Evolutionary conservation across 2,329 filamentous ascomycete genomes (phyloP), one percentile per base, ranked within the genome.

Genomic region (Mollisiaceae sp.): DNA sequence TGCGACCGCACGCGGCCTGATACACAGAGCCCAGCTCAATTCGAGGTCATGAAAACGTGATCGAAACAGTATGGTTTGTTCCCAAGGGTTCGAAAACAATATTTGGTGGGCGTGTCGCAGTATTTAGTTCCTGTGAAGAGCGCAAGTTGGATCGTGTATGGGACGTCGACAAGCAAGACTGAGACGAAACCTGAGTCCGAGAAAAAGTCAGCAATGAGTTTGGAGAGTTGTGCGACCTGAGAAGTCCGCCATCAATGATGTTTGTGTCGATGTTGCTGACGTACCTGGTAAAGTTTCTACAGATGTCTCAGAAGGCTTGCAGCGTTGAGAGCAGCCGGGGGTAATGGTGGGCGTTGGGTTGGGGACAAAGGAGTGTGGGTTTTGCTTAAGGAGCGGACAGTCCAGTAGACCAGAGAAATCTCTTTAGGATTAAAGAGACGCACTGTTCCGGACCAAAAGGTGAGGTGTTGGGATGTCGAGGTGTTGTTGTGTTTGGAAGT

Each of bases 331-430:
- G 57, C 63, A 41, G 50, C 20, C 15, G 2, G 27, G 27, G 22
- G 15, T 20, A 32, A 8, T 27, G 59, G 11, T 45, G 39, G 62
- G n/a, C 20, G 50, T 20, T 39, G 50, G 32, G 9, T 41, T 45
- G 59, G 22, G 38, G 56, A 39, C 39, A 65, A 67, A 67, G 60
- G 67, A 66, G 65, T 58, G 67, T 66, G 61, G 39, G 50, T 57
- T 66, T 41, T 38, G 50, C 41, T 41, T 63, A 69, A 67, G 62
- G 67, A 69, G 58, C 58, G 67, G 67, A 69, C 67, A 63, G 66
- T 63, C 64, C 66, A 59, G 56, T 57, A 64, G 60, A 62, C 52
- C 63, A 68, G 56, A 63, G 63, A 56, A 18, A 62, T 64, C 63
- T 61, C 58, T 57, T 59, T 39, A 63, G 54, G 45, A 58, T 50